Percentiles rank a stretch among this genome's conserved stretches.
Evolutionary conservation across 345 rosid genomes (phyloP).

Genomic region (Stellera chamaejasme): DNA sequence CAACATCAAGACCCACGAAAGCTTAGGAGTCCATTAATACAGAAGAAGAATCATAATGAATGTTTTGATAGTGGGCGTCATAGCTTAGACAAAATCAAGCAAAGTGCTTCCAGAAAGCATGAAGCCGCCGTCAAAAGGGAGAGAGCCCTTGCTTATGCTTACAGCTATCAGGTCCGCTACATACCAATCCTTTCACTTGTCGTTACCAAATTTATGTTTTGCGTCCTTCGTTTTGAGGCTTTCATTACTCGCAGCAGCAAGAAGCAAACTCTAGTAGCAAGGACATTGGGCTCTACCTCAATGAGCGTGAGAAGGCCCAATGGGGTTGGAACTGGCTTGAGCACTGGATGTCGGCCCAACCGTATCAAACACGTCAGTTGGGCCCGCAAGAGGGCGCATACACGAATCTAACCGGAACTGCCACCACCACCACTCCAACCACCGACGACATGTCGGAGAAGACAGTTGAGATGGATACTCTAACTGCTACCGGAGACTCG

Average conservation of each 20-base stretch:
- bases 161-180: slow-evolving; percentile 58
- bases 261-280: slow-evolving; percentile 21
- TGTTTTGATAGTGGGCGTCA: slow-evolving; percentile 35
- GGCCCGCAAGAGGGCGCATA: slow-evolving; percentile 44
- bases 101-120: slow-evolving; percentile 35
- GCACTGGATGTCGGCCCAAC: slow-evolving; percentile 89
- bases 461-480: slow-evolving; percentile 66
- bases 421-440: slow-evolving; percentile 32
- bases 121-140: slow-evolving; percentile 68
- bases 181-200: not conserved
- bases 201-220: not conserved
- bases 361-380: slow-evolving; percentile 31
- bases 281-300: slow-evolving; percentile 25
- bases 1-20: slow-evolving; percentile 21
- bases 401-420: slow-evolving; percentile 35
- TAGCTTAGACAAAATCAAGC: slow-evolving; percentile 30
- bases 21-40: slow-evolving; percentile 18
- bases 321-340: slow-evolving; percentile 98
- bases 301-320: slow-evolving; percentile 42
- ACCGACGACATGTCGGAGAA: slow-evolving; percentile 74
- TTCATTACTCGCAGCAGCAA: slow-evolving; percentile 14
- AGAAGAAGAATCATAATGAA: slow-evolving; percentile 16
- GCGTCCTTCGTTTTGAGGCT: too few relatives aligned
- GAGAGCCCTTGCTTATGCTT: slow-evolving; percentile 94
- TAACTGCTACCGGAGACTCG: slow-evolving; percentile 27